Percentiles rank a stretch among this genome's conserved stretches.
Conservation (phyloP, 176 grass and related monocot species). For the Chrysopogon serrulatus region DNA sequence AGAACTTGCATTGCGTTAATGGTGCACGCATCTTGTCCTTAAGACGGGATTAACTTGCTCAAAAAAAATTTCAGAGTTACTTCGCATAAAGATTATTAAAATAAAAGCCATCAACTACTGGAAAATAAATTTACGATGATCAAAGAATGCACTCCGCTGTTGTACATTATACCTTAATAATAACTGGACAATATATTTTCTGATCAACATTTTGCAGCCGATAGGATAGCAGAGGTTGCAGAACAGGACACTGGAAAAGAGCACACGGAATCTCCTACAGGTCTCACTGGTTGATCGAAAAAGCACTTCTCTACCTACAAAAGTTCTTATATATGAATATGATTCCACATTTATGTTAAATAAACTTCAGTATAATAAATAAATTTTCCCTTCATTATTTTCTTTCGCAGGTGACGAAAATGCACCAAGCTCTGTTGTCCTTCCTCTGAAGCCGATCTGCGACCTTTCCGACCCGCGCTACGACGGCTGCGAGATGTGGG, state of each 20-base stretch:
- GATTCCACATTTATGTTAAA: too few species aligned
- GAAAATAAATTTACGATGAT: neutral
- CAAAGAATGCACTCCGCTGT: too few species aligned
- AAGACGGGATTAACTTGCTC: neutral
- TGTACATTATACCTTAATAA: too few species aligned
- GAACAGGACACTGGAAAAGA: neutral
- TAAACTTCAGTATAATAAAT: neutral
- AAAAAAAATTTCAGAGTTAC: neutral
- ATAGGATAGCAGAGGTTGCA: neutral
- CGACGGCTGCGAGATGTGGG: conserved; percentile 16
- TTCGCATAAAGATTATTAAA: neutral
- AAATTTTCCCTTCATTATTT: neutral
- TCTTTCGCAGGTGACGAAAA: neutral
- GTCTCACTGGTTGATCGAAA: neutral
- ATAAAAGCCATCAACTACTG: neutral
- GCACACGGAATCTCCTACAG: neutral
- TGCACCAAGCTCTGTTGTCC: neutral
- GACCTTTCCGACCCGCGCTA: neutral
- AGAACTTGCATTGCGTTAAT: neutral
- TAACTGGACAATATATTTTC: neutral
- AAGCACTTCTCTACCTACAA: neutral
- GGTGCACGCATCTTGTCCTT: neutral
- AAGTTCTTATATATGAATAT: too few species aligned
- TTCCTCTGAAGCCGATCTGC: conserved; percentile 8
- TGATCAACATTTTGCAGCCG: neutral